phyloP scores from a whole-genome alignment of 345 rosid species.

The Gossypium longicalyx region DNA sequence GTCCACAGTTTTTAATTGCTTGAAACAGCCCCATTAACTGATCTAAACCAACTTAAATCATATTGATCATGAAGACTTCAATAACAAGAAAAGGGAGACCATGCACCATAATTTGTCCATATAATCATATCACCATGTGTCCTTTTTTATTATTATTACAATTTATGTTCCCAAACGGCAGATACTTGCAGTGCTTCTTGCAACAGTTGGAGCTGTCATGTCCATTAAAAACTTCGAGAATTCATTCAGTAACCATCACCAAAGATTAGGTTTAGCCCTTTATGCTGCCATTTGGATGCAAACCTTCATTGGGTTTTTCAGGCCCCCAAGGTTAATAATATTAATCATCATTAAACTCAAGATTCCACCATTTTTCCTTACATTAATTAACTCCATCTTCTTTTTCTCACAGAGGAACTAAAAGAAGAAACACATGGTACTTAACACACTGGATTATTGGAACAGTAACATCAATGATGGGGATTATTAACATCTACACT shows the following conservation, averaged over 20 bases:
- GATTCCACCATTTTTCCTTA: not conserved
- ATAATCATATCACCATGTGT: constrained; percentile 6
- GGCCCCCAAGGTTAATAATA: constrained; percentile 40
- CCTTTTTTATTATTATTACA: not conserved
- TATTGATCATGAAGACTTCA: constrained; percentile 13
- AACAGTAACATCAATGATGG: constrained; percentile 50
- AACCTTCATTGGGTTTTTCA: constrained; percentile 45
- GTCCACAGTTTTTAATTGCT: constrained; percentile 20
- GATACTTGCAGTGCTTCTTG: constrained; percentile 43
- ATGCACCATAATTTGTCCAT: not conserved
- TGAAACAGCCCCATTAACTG: not conserved
- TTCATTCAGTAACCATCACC: constrained; percentile 58
- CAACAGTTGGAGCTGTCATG: constrained; percentile 54
- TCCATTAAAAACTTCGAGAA: constrained; percentile 56
- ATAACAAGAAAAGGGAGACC: constrained; percentile 10
- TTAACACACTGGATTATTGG: constrained; percentile 78
- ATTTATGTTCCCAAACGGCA: constrained; percentile 11
- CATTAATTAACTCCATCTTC: not conserved
- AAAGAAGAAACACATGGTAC: constrained; percentile 67
- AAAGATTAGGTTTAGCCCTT: constrained; percentile 54
- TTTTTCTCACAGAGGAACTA: constrained; percentile 51
- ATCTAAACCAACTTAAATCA: not conserved
- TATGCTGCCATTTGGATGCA: constrained; percentile 58
- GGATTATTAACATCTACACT: constrained; percentile 72
- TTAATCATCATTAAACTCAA: not conserved